Percentiles rank a stretch among this genome's conserved stretches.
Evolutionary conservation across 2,329 filamentous ascomycete genomes (phyloP).

Genomic region (Verticillium alfalfae): DNA sequence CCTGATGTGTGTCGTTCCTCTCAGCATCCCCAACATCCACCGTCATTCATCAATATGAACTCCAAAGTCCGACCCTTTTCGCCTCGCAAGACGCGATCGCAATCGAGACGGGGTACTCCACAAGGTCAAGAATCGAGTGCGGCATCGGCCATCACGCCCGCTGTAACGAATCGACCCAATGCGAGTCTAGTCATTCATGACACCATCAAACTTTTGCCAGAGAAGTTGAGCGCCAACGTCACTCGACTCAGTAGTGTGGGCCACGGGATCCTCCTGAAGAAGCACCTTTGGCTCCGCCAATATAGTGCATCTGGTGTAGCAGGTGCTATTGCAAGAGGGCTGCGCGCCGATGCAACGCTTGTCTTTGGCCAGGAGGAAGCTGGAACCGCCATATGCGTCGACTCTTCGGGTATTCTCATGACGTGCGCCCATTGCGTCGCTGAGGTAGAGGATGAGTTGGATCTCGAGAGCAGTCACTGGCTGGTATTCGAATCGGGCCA

Average conservation of each 20-base stretch:
- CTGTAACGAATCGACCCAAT: no score
- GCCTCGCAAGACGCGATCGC: neutral
- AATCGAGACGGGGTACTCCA: neutral
- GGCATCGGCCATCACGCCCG: no score
- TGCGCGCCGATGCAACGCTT: conserved; percentile 21
- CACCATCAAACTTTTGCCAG: neutral
- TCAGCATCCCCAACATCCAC: no score
- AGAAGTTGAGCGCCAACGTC: neutral
- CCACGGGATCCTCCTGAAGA: conserved; percentile 4
- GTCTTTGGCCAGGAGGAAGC: conserved; percentile 45
- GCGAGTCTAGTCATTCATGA: no score
- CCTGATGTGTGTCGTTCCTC: no score
- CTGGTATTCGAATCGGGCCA: conserved; percentile 35
- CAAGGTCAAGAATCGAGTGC: neutral
- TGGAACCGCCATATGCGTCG: conserved; percentile 45
- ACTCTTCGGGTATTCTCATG: conserved; percentile 34
- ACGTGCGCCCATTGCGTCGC: conserved; percentile 47
- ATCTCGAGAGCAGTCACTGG: conserved; percentile 23
- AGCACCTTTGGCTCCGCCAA: conserved; percentile 1
- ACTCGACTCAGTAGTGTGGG: conserved; percentile 1
- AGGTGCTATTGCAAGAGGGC: neutral
- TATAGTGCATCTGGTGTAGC: neutral
- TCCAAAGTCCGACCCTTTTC: no score
- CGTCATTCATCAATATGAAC: no score
- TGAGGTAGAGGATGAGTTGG: conserved; percentile 28